phyloP scores from a whole-genome alignment of 1,139 yeast species.

The Hyphopichia burtonii region DNA sequence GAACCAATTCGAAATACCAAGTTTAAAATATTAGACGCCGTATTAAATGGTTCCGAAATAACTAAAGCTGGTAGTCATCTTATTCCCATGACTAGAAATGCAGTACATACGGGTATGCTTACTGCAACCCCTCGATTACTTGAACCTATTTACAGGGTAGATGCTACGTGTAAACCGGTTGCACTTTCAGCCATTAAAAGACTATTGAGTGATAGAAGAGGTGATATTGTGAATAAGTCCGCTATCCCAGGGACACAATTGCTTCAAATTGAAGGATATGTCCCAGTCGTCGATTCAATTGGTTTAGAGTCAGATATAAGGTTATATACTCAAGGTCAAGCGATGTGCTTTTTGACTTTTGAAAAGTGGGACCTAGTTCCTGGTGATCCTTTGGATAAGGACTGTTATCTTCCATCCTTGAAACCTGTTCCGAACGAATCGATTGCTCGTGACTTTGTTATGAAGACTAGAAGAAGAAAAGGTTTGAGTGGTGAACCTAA shows the following conservation, averaged over 20 bases:
- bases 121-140: conserved; percentile 76
- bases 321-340: conserved; percentile 74
- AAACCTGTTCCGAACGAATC: conserved; percentile 71
- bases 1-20: conserved; percentile 74
- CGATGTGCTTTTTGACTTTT: conserved; percentile 66
- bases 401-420: conserved; percentile 62
- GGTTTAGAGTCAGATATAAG: conserved; percentile 89
- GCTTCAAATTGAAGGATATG: conserved; percentile 55
- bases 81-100: conserved; percentile 79
- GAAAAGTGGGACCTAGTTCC: conserved; percentile 78
- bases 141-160: conserved; percentile 79
- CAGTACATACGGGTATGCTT: conserved; percentile 79
- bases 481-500: conserved; percentile 82
- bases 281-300: conserved; percentile 88
- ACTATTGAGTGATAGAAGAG: conserved; percentile 63
- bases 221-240: conserved; percentile 43
- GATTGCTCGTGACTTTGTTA: conserved; percentile 82
- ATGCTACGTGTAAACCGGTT: conserved; percentile 53
- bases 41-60: conserved; percentile 45
- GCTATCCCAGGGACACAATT: conserved; percentile 79
- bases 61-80: conserved; percentile 69
- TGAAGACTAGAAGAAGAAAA: conserved; percentile 85
- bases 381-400: conserved; percentile 83
- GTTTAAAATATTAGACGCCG: conserved; percentile 68
- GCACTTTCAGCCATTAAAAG: conserved; percentile 47